Base-by-base conservation (phyloP, 2,329 filamentous ascomycete genomes). In the Talaromyces funiculosus region DNA sequence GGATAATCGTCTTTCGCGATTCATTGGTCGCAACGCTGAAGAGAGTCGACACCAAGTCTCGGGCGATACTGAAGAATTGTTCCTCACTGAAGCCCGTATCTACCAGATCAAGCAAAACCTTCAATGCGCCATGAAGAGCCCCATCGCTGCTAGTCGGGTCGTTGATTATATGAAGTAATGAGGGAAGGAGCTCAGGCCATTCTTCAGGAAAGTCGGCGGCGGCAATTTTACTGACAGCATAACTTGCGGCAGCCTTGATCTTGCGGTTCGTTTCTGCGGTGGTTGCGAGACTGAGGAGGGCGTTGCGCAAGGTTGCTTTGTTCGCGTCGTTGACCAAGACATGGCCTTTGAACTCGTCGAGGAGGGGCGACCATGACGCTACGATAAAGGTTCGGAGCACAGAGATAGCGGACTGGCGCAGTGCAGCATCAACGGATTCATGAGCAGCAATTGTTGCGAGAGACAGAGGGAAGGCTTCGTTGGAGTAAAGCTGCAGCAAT, bases 41-140 rank as follows among this genome's bases (percentile, higher is more conserved):
- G 33, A 97, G 84, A 55, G 88, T 86, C 68, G 88, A 88, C 71
- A 97, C 87, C 61, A 99, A 89, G 69, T 95, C 88, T 38, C 87
- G 82, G 8, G 93, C 94, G 67, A 96, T 90, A 61, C 84, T 84
- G 74, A 97, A 97, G 81, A 99, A 99, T 68, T 97, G 92, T 63
- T 92, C 90, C 72, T 97, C 93, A 70, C 88, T 95, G 73, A 99
- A 84, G 66, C 90, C 92, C 70, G 96, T 93, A 64, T 97, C 92
- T 26, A 99, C 90, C 49, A 99, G 81, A 74, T 97, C 93, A 66
- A 85, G 82, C 47, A 99, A 84, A 24, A 97, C 92, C 72, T 89
- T 90, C 63, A 99, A 81, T 8, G 93, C 90, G 57, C 94, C 94
- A 73, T 97, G 92, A 54, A 97, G 80, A 72, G 96, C 92, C 51